Percentiles rank a stretch among this genome's conserved stretches.
Conservation (phyloP, 371 early-diverging fungal genomes). For the Smittium mucronatum region DNA sequence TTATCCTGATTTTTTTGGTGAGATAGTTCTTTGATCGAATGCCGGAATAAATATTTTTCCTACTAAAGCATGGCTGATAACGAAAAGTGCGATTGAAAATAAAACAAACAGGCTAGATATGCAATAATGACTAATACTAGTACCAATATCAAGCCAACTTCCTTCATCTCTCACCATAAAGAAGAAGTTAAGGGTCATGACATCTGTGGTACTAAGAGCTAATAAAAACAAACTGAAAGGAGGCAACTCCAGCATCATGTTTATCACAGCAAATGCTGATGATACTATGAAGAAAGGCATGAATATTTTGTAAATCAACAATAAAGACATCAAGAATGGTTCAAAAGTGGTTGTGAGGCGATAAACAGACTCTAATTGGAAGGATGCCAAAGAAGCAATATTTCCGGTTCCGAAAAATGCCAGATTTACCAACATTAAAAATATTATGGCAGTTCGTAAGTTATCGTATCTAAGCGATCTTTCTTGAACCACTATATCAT, state of each 20-base stretch:
- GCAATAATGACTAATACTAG: slow-evolving; percentile 78
- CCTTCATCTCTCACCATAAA: slow-evolving; percentile 84
- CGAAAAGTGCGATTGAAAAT: slow-evolving; percentile 33
- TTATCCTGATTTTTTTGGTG: background rate
- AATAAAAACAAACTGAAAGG: slow-evolving; percentile 71
- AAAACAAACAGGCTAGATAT: slow-evolving; percentile 64
- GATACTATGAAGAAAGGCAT: slow-evolving; percentile 85
- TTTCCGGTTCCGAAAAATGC: slow-evolving; percentile 96
- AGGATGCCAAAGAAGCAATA: slow-evolving; percentile 75
- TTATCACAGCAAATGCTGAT: slow-evolving; percentile 61
- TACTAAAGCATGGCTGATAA: slow-evolving; percentile 30
- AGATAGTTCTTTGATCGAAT: background rate
- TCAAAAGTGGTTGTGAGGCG: slow-evolving; percentile 78
- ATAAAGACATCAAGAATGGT: slow-evolving; percentile 79
- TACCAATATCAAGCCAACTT: slow-evolving; percentile 94
- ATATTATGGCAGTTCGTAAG: slow-evolving; percentile 56
- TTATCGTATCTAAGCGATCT: slow-evolving; percentile 32
- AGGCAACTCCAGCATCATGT: slow-evolving; percentile 54
- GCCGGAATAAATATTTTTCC: slow-evolving; percentile 29
- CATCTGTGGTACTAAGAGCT: slow-evolving; percentile 72
- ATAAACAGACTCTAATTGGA: slow-evolving; percentile 80
- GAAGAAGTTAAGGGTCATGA: slow-evolving; percentile 92
- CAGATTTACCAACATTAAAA: slow-evolving; percentile 78
- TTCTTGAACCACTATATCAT: background rate
- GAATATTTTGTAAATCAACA: slow-evolving; percentile 74